Evolutionary conservation across 2,329 filamentous ascomycete genomes (phyloP).

Genomic region (Arthrobotrys megalospora): DNA sequence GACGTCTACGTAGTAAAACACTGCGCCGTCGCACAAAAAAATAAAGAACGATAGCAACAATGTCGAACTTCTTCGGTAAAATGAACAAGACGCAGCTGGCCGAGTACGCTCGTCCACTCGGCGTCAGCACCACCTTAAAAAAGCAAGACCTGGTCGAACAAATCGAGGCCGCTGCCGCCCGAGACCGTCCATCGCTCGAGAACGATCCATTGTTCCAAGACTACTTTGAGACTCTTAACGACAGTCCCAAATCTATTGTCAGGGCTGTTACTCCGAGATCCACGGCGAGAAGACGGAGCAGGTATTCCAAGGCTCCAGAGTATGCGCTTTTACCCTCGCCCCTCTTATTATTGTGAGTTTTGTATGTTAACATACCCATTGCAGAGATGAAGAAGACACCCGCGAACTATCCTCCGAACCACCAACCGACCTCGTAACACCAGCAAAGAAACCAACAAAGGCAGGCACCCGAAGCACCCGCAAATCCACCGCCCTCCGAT

Average conservation of each 20-base stretch:
- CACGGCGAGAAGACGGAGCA: constrained; percentile 27
- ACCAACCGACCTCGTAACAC: constrained; percentile 53
- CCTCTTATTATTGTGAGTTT: background rate
- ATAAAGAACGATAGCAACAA: constrained; percentile 35
- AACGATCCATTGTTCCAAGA: constrained; percentile 47
- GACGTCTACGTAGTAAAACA: background rate
- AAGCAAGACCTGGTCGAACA: constrained; percentile 54
- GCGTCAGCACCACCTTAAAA: constrained; percentile 33
- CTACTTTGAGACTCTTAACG: constrained; percentile 53
- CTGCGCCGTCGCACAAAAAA: constrained; percentile 13
- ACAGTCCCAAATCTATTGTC: constrained; percentile 14
- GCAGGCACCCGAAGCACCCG: constrained; percentile 36
- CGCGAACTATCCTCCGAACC: constrained; percentile 49
- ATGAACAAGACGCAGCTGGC: constrained; percentile 58
- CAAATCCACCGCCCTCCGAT: constrained; percentile 27
- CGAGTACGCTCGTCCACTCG: constrained; percentile 49
- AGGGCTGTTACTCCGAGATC: constrained; percentile 38
- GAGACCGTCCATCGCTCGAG: constrained; percentile 33
- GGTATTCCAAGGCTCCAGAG: constrained; percentile 59
- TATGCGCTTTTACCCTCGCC: constrained; percentile 1
- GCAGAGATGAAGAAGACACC: constrained; percentile 46
- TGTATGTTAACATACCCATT: background rate
- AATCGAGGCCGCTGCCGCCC: constrained; percentile 27
- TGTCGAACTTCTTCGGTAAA: constrained; percentile 58
- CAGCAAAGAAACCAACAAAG: constrained; percentile 39